A percentile compares a stretch with the other conserved stretches of the same genome.
Evolutionary conservation across 2,329 filamentous ascomycete genomes (phyloP).

Genomic region (Coleophoma eucalyptorum): DNA sequence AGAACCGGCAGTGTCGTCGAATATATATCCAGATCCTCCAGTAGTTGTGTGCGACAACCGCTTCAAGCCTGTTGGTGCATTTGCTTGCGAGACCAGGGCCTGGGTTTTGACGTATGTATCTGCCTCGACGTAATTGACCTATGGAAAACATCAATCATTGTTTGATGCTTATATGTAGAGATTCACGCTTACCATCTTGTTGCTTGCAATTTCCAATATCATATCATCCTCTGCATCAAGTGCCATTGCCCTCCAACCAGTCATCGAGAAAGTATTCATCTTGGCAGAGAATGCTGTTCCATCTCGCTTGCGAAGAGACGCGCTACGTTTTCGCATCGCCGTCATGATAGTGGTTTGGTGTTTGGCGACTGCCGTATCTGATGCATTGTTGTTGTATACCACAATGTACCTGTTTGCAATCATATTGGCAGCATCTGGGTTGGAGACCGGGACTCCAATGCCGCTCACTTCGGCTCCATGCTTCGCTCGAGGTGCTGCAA

Average conservation of each 20-base stretch:
- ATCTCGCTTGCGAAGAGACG: conserved; percentile 44
- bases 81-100: conserved; percentile 44
- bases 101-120: conserved; percentile 43
- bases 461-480: conserved; percentile 9
- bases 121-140: conserved; percentile 51
- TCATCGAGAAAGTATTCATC: conserved; percentile 43
- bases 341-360: conserved; percentile 45
- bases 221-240: conserved; percentile 47
- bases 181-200: conserved; percentile 21
- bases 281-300: conserved; percentile 44
- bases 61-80: conserved; percentile 35
- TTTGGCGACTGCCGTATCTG: conserved; percentile 41
- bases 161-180: background rate
- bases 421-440: conserved; percentile 41
- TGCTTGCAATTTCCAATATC: conserved; percentile 44
- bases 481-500: background rate
- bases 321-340: conserved; percentile 51
- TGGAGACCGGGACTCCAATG: conserved; percentile 43
- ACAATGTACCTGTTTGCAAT: conserved; percentile 59
- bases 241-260: conserved; percentile 48
- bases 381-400: conserved; percentile 54
- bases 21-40: background rate
- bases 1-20: conserved; percentile 19
- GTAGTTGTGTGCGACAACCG: background rate
- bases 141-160: conserved; percentile 10